phyloP scores from a whole-genome alignment of 2,329 filamentous ascomycete species.

The Phaeosphaeria sp. region DNA sequence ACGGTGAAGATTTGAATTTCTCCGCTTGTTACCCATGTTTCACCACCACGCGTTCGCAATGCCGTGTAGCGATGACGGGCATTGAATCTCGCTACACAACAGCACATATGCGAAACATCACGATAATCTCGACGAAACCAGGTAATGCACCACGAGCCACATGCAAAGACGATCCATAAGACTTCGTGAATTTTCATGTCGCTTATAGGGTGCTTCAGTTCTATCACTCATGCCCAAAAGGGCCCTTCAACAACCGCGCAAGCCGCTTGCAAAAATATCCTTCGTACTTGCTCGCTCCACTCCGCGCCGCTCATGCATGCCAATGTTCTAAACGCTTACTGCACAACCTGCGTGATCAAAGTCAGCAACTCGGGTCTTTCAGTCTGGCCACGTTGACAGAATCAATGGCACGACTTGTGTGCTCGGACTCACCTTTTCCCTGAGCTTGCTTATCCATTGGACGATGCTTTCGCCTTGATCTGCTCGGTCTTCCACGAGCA shows the following conservation, averaged over 20 bases:
- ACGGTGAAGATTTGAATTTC: constrained; percentile 1
- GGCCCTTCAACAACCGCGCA: constrained; percentile 3
- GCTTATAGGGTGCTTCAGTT: not conserved
- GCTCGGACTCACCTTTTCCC: constrained; percentile 81
- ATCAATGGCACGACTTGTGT: constrained; percentile 20
- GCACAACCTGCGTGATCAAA: constrained; percentile 39
- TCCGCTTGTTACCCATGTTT: constrained; percentile 4
- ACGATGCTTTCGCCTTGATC: constrained; percentile 92
- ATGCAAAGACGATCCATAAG: not conserved
- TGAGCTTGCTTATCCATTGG: constrained; percentile 89
- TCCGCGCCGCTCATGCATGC: not conserved
- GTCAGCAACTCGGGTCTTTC: constrained; percentile 21
- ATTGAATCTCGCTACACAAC: constrained; percentile 4
- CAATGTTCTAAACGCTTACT: constrained; percentile 29
- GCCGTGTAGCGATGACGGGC: constrained; percentile 18
- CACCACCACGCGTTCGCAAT: constrained; percentile 4
- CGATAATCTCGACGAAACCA: not conserved
- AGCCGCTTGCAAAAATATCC: constrained; percentile 2
- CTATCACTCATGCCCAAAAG: not conserved
- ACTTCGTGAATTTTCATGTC: not conserved
- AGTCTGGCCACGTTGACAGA: constrained; percentile 29
- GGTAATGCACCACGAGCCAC: not conserved
- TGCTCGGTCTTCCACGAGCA: constrained; percentile 92
- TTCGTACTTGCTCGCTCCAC: not conserved
- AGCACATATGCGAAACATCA: not conserved